These are phyloP conservation scores for Laburnicola sp. DNA, from an alignment of 2,329 filamentous ascomycete genomes.

Conservation along the genomic window DNA sequence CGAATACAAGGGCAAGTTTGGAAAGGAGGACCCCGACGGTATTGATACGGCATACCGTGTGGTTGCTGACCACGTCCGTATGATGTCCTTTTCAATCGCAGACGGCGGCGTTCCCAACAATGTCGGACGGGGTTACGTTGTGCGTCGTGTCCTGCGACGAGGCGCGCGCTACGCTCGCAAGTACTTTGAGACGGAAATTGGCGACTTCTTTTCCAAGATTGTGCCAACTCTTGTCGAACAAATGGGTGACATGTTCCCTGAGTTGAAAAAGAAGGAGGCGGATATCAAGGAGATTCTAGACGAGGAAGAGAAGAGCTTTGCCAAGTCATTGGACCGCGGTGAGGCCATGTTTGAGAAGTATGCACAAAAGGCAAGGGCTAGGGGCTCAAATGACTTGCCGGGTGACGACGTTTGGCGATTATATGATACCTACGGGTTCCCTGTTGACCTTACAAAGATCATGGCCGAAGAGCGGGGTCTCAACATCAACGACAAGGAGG, in stretches of 20 bases:
- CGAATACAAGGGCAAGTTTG: slow-evolving; percentile 87
- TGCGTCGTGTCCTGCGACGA: slow-evolving; percentile 86
- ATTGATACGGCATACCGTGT: slow-evolving; percentile 97
- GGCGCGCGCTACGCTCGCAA: slow-evolving; percentile 93
- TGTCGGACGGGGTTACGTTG: slow-evolving; percentile 91
- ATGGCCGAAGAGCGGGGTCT: slow-evolving; percentile 95
- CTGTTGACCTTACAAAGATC: slow-evolving; percentile 88
- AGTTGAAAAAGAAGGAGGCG: slow-evolving; percentile 82
- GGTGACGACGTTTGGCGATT: slow-evolving; percentile 93
- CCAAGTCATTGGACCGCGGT: slow-evolving; percentile 88
- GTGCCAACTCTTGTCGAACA: slow-evolving; percentile 90
- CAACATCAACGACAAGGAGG: slow-evolving; percentile 82
- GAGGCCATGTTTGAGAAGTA: slow-evolving; percentile 96
- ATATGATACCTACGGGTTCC: slow-evolving; percentile 98
- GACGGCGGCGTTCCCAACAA: slow-evolving; percentile 93
- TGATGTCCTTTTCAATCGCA: slow-evolving; percentile 88
- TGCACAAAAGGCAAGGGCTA: slow-evolving; percentile 66
- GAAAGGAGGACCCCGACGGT: slow-evolving; percentile 83
- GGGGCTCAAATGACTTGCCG: slow-evolving; percentile 70
- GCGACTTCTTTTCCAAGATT: slow-evolving; percentile 91
- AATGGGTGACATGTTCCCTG: slow-evolving; percentile 93
- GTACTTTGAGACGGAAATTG: slow-evolving; percentile 93
- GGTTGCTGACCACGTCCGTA: slow-evolving; percentile 88
- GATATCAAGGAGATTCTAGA: slow-evolving; percentile 93
- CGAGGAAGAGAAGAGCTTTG: slow-evolving; percentile 92